These are phyloP conservation scores for Aspergillus unguis DNA, from an alignment of 2,329 filamentous ascomycete genomes.

Conservation along the genomic window DNA sequence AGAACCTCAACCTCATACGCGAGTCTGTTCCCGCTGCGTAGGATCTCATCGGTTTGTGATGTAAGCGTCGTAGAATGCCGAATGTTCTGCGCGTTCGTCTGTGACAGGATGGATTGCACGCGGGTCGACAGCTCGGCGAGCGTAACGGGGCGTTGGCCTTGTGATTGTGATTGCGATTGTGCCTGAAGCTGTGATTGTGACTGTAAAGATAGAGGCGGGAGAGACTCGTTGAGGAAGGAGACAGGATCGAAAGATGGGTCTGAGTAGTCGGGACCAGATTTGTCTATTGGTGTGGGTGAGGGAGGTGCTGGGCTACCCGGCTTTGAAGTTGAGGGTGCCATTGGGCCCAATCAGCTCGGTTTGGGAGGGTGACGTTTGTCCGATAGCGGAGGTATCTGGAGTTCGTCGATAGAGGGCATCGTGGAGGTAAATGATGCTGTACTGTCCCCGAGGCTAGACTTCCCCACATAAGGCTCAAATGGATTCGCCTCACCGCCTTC, in stretches of 20 bases:
- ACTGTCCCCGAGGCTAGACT: too few relatives aligned
- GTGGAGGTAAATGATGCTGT: background rate
- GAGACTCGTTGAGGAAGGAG: slow-evolving; percentile 75
- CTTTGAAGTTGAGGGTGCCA: slow-evolving; percentile 21
- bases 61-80: slow-evolving; percentile 78
- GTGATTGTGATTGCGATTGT: slow-evolving; percentile 25
- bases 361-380: too few relatives aligned
- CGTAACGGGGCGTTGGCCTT: slow-evolving; percentile 42
- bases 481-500: too few relatives aligned
- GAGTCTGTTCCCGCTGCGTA: slow-evolving; percentile 80
- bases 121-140: slow-evolving; percentile 75
- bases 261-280: slow-evolving; percentile 67
- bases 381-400: too few relatives aligned
- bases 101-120: slow-evolving; percentile 78
- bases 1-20: slow-evolving; percentile 94
- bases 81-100: slow-evolving; percentile 83
- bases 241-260: slow-evolving; percentile 75
- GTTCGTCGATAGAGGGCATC: background rate
- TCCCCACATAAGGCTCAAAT: too few relatives aligned
- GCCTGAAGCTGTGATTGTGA: slow-evolving; percentile 23
- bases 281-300: slow-evolving; percentile 21
- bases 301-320: slow-evolving; percentile 23
- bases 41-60: slow-evolving; percentile 88
- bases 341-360: background rate
- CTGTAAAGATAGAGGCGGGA: slow-evolving; percentile 64